These are phyloP conservation scores for Morella rubra DNA, from an alignment of 306 rosid genomes.

Conservation along the genomic window DNA sequence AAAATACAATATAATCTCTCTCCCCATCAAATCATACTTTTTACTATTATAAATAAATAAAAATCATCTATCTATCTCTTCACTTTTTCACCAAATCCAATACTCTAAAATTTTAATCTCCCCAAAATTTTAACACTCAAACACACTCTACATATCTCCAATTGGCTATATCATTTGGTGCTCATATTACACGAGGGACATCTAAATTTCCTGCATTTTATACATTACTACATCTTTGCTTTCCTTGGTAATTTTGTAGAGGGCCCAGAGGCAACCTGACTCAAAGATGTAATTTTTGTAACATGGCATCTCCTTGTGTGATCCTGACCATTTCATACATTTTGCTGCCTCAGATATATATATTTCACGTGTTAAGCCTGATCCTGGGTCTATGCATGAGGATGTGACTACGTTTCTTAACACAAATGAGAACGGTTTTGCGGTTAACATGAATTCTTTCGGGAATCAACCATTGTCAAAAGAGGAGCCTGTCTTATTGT, in stretches of 20 bases:
- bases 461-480: constrained; percentile 56
- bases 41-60: no score
- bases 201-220: background rate
- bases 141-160: background rate
- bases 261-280: background rate
- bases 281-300: background rate
- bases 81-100: no score
- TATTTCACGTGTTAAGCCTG: constrained; percentile 62
- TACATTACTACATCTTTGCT: background rate
- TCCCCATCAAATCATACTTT: no score
- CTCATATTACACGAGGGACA: background rate
- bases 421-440: constrained; percentile 56
- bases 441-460: constrained; percentile 39
- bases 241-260: background rate
- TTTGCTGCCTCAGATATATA: constrained; percentile 56
- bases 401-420: constrained; percentile 56
- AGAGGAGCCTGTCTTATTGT: constrained; percentile 56
- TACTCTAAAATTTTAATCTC: no score
- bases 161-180: background rate
- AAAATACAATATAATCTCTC: no score
- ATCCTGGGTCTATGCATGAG: constrained; percentile 52
- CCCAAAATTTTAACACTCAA: no score
- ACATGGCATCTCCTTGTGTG: constrained; percentile 2
- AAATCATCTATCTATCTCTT: no score
- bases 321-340: constrained; percentile 16